phyloP scores from a whole-genome alignment of 257 asterid species.

The Mitragyna speciosa region DNA sequence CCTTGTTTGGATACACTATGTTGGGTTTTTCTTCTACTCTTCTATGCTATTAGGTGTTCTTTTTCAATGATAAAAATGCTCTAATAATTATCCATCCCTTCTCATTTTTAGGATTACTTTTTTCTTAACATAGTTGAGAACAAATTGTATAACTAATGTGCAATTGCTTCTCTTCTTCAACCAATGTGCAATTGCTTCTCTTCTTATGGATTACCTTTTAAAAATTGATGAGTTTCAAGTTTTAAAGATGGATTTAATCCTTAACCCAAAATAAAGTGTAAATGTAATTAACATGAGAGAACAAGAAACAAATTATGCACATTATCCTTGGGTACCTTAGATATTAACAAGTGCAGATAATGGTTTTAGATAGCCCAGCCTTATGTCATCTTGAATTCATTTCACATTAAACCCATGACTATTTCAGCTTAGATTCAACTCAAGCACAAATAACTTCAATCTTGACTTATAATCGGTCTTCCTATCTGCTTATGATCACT shows the following conservation, averaged over 20 bases:
- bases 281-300: no score
- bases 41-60: not conserved
- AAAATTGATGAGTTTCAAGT: not conserved
- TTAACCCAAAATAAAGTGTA: not conserved
- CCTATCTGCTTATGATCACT: no score
- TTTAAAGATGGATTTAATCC: not conserved
- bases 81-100: not conserved
- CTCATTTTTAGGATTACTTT: not conserved
- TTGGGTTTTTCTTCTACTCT: not conserved
- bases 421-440: no score
- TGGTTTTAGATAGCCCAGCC: no score
- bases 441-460: no score
- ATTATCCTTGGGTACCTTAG: not conserved
- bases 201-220: no score
- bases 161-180: not conserved
- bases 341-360: no score
- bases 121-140: not conserved
- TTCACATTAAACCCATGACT: no score
- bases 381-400: no score
- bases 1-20: not conserved
- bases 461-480: no score
- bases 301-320: not conserved
- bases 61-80: not conserved
- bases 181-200: no score
- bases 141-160: not conserved